Percentiles rank a stretch among this genome's conserved stretches.
Conservation (phyloP, 345 rosid species). For the rapeseed (Brassica napus) region Da-Ae NC_063439.1:8451001-8451500, state of each 20-base stretch:
- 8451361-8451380: background rate
- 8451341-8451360: background rate
- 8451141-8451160: constrained; percentile 21
- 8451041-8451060: constrained; percentile 1
- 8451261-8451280: background rate
- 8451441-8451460: constrained; percentile 20
- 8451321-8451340: background rate
- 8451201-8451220: background rate
- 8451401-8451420: background rate
- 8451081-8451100: constrained; percentile 46
- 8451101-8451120: constrained; percentile 60
- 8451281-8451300: background rate
- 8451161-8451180: background rate
- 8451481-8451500: background rate
- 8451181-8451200: background rate
- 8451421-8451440: constrained; percentile 35
- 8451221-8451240: background rate
- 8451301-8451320: background rate
- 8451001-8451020: constrained; percentile 56
- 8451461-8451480: constrained; percentile 1
- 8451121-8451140: constrained; percentile 47
- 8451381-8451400: background rate
- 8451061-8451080: constrained; percentile 35
- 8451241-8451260: background rate
- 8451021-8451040: constrained; percentile 43